phyloP scores from a whole-genome alignment of 106 monocot genomes.

The Platanthera guangdongensis region DNA sequence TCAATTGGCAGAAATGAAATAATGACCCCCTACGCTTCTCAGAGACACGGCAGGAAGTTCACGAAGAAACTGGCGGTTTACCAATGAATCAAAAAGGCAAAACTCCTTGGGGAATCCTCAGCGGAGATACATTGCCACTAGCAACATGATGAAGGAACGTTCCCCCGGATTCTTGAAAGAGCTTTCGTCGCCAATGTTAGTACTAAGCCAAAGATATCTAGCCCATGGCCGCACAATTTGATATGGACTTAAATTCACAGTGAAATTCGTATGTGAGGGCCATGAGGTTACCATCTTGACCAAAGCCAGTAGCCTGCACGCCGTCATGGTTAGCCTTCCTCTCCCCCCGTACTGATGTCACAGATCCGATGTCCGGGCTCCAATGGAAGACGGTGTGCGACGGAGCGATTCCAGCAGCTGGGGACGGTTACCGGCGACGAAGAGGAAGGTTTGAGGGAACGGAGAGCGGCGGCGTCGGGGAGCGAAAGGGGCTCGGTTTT shows the following conservation, averaged over 20 bases:
- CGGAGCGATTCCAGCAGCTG: no score
- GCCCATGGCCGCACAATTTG: conserved; percentile 27
- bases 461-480: no score
- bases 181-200: conserved; percentile 22
- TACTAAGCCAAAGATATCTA: conserved; percentile 29
- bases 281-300: conserved; percentile 31
- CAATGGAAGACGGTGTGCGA: conserved; percentile 41
- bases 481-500: no score
- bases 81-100: conserved; percentile 25
- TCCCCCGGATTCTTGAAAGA: conserved; percentile 25
- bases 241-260: conserved; percentile 47
- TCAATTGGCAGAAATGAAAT: conserved; percentile 46
- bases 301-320: conserved; percentile 19
- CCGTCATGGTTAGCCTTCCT: conserved; percentile 2
- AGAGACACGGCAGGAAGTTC: conserved; percentile 34
- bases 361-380: conserved; percentile 22
- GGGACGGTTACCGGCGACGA: no score
- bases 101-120: conserved; percentile 12
- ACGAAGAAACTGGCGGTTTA: conserved; percentile 24
- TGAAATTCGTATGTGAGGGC: conserved; percentile 29
- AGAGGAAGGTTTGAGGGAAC: no score
- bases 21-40: conserved; percentile 2
- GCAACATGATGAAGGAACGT: conserved; percentile 34
- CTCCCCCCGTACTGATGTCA: conserved; percentile 22
- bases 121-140: conserved; percentile 7